A percentile compares a stretch with the other conserved stretches of the same genome.
phyloP scores from a whole-genome alignment of 305 asterid species.

The Ilex paraguariensis region DNA sequence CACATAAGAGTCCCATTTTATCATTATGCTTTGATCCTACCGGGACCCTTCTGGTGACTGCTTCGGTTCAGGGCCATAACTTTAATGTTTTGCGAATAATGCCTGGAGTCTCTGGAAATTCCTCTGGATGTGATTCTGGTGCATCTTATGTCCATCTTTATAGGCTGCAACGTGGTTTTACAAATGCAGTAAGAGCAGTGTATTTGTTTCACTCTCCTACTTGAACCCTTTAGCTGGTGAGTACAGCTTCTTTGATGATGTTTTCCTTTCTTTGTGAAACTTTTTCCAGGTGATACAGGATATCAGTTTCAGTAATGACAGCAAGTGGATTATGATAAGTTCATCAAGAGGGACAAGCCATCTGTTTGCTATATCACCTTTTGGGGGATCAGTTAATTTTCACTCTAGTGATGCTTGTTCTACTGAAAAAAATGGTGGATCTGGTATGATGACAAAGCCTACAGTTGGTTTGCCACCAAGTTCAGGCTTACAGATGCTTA shows the following conservation, averaged over 20 bases:
- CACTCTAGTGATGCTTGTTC: slow-evolving; percentile 37
- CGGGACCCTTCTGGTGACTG: slow-evolving; percentile 80
- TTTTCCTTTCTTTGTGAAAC: slow-evolving; percentile 1
- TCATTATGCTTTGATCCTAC: slow-evolving; percentile 90
- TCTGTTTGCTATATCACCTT: slow-evolving; percentile 75
- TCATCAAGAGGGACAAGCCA: slow-evolving; percentile 92
- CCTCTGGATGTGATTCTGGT: slow-evolving; percentile 39
- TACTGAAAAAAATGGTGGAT: slow-evolving; percentile 33
- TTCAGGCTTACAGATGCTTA: slow-evolving; percentile 44
- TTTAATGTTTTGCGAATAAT: slow-evolving; percentile 77
- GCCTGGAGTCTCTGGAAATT: slow-evolving; percentile 40
- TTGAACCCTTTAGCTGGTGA: neutral
- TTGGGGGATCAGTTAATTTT: slow-evolving; percentile 50
- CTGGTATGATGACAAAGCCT: slow-evolving; percentile 35
- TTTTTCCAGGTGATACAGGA: slow-evolving; percentile 84
- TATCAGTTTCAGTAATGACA: slow-evolving; percentile 78
- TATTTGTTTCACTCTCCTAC: slow-evolving; percentile 6
- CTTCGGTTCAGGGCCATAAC: slow-evolving; percentile 92
- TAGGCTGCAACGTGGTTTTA: slow-evolving; percentile 85
- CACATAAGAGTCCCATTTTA: slow-evolving; percentile 86
- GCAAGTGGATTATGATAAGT: slow-evolving; percentile 81
- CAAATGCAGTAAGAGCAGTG: slow-evolving; percentile 69
- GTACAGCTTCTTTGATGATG: neutral
- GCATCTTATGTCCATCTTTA: slow-evolving; percentile 70
- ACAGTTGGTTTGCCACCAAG: slow-evolving; percentile 27